Base-by-base conservation (phyloP, 441 rosid species). In the Dalechampia spathulata region DNA sequence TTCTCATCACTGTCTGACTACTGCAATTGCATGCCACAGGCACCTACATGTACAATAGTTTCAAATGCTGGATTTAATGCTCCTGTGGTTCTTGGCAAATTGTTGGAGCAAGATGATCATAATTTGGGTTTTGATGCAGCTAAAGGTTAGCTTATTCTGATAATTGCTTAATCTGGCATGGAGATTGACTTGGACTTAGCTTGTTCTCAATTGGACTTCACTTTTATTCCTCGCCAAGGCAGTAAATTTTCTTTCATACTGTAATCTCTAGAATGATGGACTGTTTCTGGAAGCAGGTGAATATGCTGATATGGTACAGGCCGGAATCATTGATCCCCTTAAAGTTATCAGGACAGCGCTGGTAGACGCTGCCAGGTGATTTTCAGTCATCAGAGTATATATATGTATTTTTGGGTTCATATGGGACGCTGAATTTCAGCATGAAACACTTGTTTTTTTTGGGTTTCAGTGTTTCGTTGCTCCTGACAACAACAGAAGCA, bases 91-190 rank as follows among this genome's bases (percentile, higher is more conserved):
- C 57, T 79, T 10, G 86, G 93, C 38, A 89, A 82, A 72, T 71
- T 92, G 72, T 57, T 87, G 73, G 99, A 82, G 60, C 89, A 85
- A 72, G 92, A 82, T 52, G 73, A 83, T 68, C 64, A 32, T 46
- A 78, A 75, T 58, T 72, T 82, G 6, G 99, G 99, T 67, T 93
- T 78, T 20, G 96, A 89, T 78, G 99, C 97, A n/a, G 75, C 96
- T 10, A 89, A 87, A 83, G 95, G 96, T 88, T 58, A 19, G 75
- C 58, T 65, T 36, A 44, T 49, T 49, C n/a, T 15, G 6, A 19
- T 48, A 28, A 28, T 47, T 47, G 32, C 49, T 44, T 28, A 13
- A 61, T 22, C 14, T 17, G 2, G 26, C 23, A 8, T 32, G 7
- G 6, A 38, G 60, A 28, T 28, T 28, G 40, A 11, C 12, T 12